These are phyloP conservation scores for Posidonia oceanica DNA, from an alignment of 116 monocot species.

Conservation along the genomic window DNA sequence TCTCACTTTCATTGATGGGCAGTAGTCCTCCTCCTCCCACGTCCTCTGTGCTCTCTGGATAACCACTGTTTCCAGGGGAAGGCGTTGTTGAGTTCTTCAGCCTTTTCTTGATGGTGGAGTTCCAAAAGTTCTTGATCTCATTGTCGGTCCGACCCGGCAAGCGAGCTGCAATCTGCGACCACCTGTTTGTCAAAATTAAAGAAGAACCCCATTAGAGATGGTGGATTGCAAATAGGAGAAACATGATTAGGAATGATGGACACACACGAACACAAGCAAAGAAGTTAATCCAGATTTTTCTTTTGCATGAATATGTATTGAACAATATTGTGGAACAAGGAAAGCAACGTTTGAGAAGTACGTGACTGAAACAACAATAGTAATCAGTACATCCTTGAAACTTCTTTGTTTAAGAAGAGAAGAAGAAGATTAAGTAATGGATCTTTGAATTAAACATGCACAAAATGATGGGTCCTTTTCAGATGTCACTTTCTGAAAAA, in stretches of 20 bases:
- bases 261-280: not conserved
- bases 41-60: slow-evolving; percentile 20
- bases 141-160: slow-evolving; percentile 82
- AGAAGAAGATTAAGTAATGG: no score
- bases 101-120: slow-evolving; percentile 90
- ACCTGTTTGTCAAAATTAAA: slow-evolving; percentile 26
- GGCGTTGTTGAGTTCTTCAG: slow-evolving; percentile 23
- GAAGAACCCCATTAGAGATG: not conserved
- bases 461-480: no score
- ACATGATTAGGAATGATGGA: not conserved
- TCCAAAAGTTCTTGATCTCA: slow-evolving; percentile 96
- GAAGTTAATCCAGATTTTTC: no score
- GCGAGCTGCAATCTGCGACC: slow-evolving; percentile 82
- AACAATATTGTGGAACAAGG: no score
- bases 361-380: no score
- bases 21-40: not conserved
- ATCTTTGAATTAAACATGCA: no score
- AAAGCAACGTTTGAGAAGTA: no score
- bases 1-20: not conserved
- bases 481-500: no score
- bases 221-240: not conserved
- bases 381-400: no score
- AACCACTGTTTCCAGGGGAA: slow-evolving; percentile 16
- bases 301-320: no score
- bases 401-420: no score